Evolutionary conservation across 352 stramenopile genomes (phyloP), one percentile per base, ranked within the genome.

Genomic region (Pythium graminicola): DNA sequence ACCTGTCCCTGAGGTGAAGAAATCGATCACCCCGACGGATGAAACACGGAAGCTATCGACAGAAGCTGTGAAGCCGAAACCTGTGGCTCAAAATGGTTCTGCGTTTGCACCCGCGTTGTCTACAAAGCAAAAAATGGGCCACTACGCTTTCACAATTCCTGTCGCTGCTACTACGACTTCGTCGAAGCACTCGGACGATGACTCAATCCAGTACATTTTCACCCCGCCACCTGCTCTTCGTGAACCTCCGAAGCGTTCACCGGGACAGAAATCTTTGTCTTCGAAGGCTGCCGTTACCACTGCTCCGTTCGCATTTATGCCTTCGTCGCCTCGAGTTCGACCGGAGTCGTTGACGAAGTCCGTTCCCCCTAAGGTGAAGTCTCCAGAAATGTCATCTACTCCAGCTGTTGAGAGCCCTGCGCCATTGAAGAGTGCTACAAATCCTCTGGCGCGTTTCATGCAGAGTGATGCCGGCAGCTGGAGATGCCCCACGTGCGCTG

Each of bases 401-500:
- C 19, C 31, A 14, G 16, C 31, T 2, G 13, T 38, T 5, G 23
- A 32, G 31, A 40, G 9, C 6, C 0, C 22, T 13, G 27, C 29
- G n/a, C 3, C 44, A n/a, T 38, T 29, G 33, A 43, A 33, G 5
- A 33, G 14, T 22, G 11, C 40, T 0, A 27, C 35, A 2, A 86
- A 86, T 42, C 78, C 78, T 20, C 57, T 85, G 32, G 69, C 70
- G 13, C 78, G 67, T 46, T 92, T 92, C 22, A 70, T 84, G 64
- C 67, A 89, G 44, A 16, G 40, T 14, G 56, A 54, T n/a, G 33
- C 44, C 24, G 80, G 78, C 26, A 85, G 77, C 47, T 93, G 82
- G 82, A 89, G 78, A 46, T 93, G 82, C 26, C 73, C 82, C 27
- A 76, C 66, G 35, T 93, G 82, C 44, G 66, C 75, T 19, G 82